These are phyloP conservation scores for Fusarium liriodendri DNA, from an alignment of 2,329 filamentous ascomycete species.

Conservation along the genomic window DNA sequence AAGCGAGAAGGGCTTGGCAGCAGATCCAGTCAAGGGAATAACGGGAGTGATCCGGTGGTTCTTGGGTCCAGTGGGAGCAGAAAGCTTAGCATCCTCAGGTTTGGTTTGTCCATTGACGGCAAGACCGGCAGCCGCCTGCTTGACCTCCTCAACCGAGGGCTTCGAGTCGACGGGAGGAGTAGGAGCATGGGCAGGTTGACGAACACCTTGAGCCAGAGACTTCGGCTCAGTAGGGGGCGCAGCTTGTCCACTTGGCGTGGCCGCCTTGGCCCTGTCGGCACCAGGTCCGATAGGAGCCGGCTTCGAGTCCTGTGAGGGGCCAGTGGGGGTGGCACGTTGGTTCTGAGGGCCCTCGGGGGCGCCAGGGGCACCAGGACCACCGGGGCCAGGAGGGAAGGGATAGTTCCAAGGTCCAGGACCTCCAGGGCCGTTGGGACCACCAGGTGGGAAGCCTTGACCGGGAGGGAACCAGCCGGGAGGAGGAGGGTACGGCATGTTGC, in stretches of 20 bases:
- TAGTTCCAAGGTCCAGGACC: conserved; percentile 52
- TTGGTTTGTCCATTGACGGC: conserved; percentile 51
- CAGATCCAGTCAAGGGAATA: conserved; percentile 68
- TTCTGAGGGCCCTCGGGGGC: conserved; percentile 71
- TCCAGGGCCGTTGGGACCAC: conserved; percentile 44
- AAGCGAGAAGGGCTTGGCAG: conserved; percentile 52
- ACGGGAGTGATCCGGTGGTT: conserved; percentile 71
- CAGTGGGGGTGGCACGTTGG: conserved; percentile 62
- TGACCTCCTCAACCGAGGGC: conserved; percentile 63
- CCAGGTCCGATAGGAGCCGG: conserved; percentile 64
- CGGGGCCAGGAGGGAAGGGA: conserved; percentile 49
- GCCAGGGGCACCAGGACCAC: conserved; percentile 63
- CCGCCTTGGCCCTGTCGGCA: conserved; percentile 60
- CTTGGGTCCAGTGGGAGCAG: conserved; percentile 61
- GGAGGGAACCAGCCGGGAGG: conserved; percentile 84
- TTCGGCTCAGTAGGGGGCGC: conserved; percentile 67
- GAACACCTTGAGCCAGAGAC: conserved; percentile 57
- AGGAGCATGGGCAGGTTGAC: conserved; percentile 63
- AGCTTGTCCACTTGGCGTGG: conserved; percentile 57
- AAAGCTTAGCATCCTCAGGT: conserved; percentile 50
- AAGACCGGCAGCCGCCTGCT: conserved; percentile 57
- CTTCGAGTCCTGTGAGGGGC: conserved; percentile 53
- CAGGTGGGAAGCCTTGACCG: conserved; percentile 78
- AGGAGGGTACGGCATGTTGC: conserved; percentile 81
- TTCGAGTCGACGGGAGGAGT: conserved; percentile 77